Percentiles rank a stretch among this genome's conserved stretches.
phyloP scores from a whole-genome alignment of 2,329 filamentous ascomycete genomes.

The Aspergillus sp. region DNA sequence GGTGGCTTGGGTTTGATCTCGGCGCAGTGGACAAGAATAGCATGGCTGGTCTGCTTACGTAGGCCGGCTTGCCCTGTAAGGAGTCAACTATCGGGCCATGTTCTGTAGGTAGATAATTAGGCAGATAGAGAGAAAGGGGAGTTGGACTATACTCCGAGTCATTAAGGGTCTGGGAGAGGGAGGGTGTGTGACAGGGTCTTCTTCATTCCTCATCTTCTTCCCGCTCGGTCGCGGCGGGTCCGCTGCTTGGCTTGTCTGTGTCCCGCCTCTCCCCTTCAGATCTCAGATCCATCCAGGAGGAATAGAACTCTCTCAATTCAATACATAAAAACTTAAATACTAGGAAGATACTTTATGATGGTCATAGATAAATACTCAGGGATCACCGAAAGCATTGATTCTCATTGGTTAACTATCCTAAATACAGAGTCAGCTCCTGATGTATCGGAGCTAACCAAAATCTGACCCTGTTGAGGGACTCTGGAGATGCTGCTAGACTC shows the following conservation, averaged over 20 bases:
- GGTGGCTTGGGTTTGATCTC: background rate
- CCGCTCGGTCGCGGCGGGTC: background rate
- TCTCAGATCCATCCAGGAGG: background rate
- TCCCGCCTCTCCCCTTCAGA: background rate
- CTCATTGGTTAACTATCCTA: background rate
- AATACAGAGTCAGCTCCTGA: background rate
- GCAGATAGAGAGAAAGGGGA: background rate
- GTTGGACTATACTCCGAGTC: too few relatives aligned
- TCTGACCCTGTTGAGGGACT: too few relatives aligned
- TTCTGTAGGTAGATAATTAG: background rate
- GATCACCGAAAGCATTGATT: too few relatives aligned
- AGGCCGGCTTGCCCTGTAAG: background rate
- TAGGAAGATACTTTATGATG: too few relatives aligned
- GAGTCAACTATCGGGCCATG: too few relatives aligned
- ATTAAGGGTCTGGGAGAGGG: too few relatives aligned
- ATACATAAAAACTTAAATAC: too few relatives aligned
- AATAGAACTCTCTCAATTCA: too few relatives aligned
- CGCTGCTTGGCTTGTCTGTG: background rate
- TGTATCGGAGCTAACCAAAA: too few relatives aligned
- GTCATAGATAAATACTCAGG: too few relatives aligned
- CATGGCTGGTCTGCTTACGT: background rate
- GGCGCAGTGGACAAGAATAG: background rate
- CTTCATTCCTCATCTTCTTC: background rate
- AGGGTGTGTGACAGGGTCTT: background rate
- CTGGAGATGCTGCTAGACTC: background rate